phyloP scores from a whole-genome alignment of 2,329 filamentous ascomycete genomes.

The Phyllosticta citriasiana region DNA sequence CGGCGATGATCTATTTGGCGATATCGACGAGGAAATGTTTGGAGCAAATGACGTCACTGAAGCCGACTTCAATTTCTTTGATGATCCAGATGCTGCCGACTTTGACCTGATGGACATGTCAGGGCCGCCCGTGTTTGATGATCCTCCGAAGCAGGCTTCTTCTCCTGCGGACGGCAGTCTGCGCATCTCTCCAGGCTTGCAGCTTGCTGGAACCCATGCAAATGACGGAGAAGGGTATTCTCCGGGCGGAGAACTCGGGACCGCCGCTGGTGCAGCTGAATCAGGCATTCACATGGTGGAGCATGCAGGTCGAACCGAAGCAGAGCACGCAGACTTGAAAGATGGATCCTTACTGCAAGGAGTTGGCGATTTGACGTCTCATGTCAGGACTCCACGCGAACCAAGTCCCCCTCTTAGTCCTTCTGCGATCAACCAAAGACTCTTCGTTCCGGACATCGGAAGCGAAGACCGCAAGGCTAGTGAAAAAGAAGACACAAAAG shows the following conservation, averaged over 20 bases:
- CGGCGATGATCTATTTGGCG: conserved; percentile 55
- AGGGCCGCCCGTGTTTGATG: conserved; percentile 7
- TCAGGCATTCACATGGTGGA: conserved; percentile 2
- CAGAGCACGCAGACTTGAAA: background rate
- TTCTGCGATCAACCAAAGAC: conserved; percentile 1
- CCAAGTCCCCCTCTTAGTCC: conserved; percentile 8
- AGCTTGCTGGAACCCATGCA: background rate
- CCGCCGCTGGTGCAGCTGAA: background rate
- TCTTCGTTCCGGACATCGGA: background rate
- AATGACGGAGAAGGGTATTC: conserved; percentile 6
- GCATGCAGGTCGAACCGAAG: background rate
- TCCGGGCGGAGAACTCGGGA: conserved; percentile 5
- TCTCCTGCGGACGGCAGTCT: conserved; percentile 9
- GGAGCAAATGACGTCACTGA: conserved; percentile 69
- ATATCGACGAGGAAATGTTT: conserved; percentile 57
- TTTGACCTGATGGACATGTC: conserved; percentile 23
- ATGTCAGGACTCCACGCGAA: background rate
- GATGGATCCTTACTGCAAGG: background rate
- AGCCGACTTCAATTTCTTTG: conserved; percentile 76
- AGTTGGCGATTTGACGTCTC: background rate
- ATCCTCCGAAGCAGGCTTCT: conserved; percentile 12
- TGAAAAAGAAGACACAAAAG: background rate
- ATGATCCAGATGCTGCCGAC: conserved; percentile 45
- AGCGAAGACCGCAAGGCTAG: background rate
- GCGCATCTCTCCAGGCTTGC: conserved; percentile 5